Evolutionary conservation across 2,329 filamentous ascomycete species (phyloP).

Genomic region (Hymenoscyphus occultus): DNA sequence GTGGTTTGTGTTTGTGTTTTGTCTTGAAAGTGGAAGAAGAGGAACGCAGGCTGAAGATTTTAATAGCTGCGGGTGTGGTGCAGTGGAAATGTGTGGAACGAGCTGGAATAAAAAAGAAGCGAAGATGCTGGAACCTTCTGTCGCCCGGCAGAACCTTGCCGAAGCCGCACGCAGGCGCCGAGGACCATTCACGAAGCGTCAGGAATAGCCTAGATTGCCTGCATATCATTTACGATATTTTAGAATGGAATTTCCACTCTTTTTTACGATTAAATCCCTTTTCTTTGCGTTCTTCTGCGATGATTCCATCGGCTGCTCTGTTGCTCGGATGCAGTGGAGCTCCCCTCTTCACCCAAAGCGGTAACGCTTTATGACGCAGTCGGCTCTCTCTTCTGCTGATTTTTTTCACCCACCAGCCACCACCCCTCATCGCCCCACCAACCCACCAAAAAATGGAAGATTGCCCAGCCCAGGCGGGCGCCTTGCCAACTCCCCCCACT

Average conservation of each 20-base stretch:
- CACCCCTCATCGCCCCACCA: constrained; percentile 2
- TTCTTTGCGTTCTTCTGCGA: background rate
- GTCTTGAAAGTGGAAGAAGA: background rate
- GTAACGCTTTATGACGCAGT: background rate
- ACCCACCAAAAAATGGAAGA: background rate
- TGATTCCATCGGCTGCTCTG: background rate
- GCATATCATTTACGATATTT: too few species aligned
- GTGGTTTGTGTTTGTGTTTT: background rate
- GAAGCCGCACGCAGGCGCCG: background rate
- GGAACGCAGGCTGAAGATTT: background rate
- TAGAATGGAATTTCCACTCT: too few species aligned
- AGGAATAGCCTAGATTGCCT: background rate
- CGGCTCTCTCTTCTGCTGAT: background rate
- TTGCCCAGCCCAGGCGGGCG: background rate
- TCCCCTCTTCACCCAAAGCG: background rate
- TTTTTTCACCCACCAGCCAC: background rate
- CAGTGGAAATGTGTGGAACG: constrained; percentile 1
- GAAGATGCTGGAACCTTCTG: constrained; percentile 3
- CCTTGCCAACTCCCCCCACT: background rate
- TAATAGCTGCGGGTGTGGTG: background rate
- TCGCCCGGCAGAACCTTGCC: background rate
- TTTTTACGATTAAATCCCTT: background rate
- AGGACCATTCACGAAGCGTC: background rate
- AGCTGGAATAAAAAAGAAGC: constrained; percentile 4
- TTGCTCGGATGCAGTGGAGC: background rate